Evolutionary conservation across 257 asterid genomes (phyloP).

Genomic region (Penstemon davidsonii): DNA sequence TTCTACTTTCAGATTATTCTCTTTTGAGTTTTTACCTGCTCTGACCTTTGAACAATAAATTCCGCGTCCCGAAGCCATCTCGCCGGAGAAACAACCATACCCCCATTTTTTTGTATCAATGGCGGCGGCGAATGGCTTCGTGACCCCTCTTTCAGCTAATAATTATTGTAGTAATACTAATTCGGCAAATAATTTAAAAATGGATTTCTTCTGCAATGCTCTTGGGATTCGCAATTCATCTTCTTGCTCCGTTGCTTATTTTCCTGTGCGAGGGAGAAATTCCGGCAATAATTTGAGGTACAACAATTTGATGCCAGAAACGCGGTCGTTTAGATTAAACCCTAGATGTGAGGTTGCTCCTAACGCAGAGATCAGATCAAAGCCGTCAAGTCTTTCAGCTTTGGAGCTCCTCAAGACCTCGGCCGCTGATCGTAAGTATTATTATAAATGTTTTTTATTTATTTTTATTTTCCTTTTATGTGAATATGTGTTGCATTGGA

Average conservation of each 20-base stretch:
- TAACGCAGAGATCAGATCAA: conserved; percentile 38
- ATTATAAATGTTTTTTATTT: no score
- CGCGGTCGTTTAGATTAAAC: conserved; percentile 33
- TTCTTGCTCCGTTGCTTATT: conserved; percentile 32
- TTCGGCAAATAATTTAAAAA: conserved; percentile 20
- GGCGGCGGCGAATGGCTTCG: conserved; percentile 54
- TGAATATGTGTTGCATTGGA: conserved; percentile 3
- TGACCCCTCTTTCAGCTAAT: conserved; percentile 24
- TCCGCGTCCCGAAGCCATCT: conserved; percentile 30
- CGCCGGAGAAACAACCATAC: conserved; percentile 19
- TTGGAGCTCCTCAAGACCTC: conserved; percentile 77
- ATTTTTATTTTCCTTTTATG: no score
- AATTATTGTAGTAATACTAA: not conserved
- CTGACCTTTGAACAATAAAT: conserved; percentile 20
- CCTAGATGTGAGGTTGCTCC: conserved; percentile 52
- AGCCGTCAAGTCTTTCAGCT: conserved; percentile 61
- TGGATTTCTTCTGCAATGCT: conserved; percentile 27
- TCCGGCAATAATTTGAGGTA: conserved; percentile 31
- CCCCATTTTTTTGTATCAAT: conserved; percentile 30
- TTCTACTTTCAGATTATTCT: not conserved
- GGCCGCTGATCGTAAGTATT: conserved; percentile 68
- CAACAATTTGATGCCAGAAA: conserved; percentile 26
- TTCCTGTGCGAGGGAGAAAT: conserved; percentile 31
- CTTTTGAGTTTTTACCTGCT: conserved; percentile 18
- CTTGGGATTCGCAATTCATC: conserved; percentile 29